phyloP scores from a whole-genome alignment of 2,329 filamentous ascomycete genomes.

The Pleurostoma richardsiae region DNA sequence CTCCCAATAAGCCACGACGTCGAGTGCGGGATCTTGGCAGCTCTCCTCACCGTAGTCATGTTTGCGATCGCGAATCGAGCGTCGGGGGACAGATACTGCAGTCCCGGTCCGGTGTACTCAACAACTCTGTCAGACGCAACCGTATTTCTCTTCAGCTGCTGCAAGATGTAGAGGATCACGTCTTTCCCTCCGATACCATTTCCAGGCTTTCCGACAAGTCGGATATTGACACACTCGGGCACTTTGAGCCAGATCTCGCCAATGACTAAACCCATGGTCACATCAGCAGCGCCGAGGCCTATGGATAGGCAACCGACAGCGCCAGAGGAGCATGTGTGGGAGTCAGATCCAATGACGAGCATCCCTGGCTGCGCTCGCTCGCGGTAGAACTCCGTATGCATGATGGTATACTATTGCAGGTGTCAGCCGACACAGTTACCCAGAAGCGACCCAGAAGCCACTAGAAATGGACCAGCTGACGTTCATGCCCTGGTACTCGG shows the following conservation, averaged over 20 bases:
- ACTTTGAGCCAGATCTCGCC: slow-evolving; percentile 34
- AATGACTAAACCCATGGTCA: slow-evolving; percentile 27
- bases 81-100: slow-evolving; percentile 25
- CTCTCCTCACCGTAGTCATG: slow-evolving; percentile 13
- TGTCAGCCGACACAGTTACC: too few species aligned
- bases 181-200: slow-evolving; percentile 31
- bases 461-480: neutral
- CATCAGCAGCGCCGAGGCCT: slow-evolving; percentile 31
- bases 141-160: slow-evolving; percentile 30
- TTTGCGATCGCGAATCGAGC: slow-evolving; percentile 32
- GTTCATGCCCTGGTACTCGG: slow-evolving; percentile 31
- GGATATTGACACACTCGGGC: slow-evolving; percentile 27
- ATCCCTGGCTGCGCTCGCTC: slow-evolving; percentile 30
- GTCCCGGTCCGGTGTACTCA: slow-evolving; percentile 28
- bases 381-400: slow-evolving; percentile 33
- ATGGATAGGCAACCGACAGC: slow-evolving; percentile 27
- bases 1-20: too few species aligned
- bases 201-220: slow-evolving; percentile 21
- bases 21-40: too few species aligned
- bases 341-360: slow-evolving; percentile 30
- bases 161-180: slow-evolving; percentile 29
- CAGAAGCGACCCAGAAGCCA: neutral
- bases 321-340: slow-evolving; percentile 31
- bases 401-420: slow-evolving; percentile 20
- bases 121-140: slow-evolving; percentile 30